Evolutionary conservation across 2,329 filamentous ascomycete genomes (phyloP), one percentile per base, ranked within the genome.

Genomic region (Xylariaceae sp.): DNA sequence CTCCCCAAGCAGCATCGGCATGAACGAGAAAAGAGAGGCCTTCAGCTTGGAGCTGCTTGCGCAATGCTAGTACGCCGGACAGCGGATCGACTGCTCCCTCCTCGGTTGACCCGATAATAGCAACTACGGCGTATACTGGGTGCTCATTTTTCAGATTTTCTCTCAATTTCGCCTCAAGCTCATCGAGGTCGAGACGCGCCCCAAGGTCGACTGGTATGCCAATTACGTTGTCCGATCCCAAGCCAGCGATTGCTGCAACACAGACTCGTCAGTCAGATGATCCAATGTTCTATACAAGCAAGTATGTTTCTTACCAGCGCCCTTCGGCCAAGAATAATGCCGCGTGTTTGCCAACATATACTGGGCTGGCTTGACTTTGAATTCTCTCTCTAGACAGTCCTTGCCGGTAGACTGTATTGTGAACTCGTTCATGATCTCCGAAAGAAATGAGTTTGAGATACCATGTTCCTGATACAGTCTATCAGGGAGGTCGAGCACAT

Each of bases 271-370:
- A 38, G 27, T 33, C 15, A n/a, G 15, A 15, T 36, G 33, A 19
- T 3, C 2, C 4, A 5, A 11, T 17, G 11, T 22, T 39, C 6
- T 33, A 3, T 18, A 11, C 3, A 22, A 11, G 3, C 14, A 10
- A 18, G 1, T 2, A 10, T 9, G 11, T 14, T 27, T 60, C 68
- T 53, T 48, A 75, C 74, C 73, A n/a, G 60, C 69, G 42, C 67
- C 67, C 47, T 77, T 77, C 0, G 73, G 73, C 74, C 74, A 77
- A 0, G 72, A 75, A 53, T 77, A 77, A 53, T 76, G 74, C 1
- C 67, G 60, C 1, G 73, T 75, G 10, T 61, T 69, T n/a, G 64
- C 58, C 5, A 75, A 50, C 47, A 74, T 64, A 40, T 69, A 71
- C 45, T 68, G 60, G 1, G 54, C 55, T 0, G 68, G 66, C 17